Evolutionary conservation across 2,329 filamentous ascomycete genomes (phyloP), one percentile per base, ranked within the genome.

Genomic region (Talaromyces rugulosus): DNA sequence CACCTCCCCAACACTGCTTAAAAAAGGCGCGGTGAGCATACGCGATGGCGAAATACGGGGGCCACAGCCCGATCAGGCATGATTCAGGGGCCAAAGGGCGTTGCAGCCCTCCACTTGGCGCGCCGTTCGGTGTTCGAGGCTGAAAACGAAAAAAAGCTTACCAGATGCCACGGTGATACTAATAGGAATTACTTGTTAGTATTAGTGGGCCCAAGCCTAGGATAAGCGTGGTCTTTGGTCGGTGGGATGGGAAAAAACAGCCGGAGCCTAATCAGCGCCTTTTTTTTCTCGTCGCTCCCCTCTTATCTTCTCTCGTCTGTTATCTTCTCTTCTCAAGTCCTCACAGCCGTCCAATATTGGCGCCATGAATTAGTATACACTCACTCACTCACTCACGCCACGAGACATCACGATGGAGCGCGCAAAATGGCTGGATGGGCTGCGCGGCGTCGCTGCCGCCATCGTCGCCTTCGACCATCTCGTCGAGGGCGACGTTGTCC

Each of bases 401-500:
- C 9, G 42, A 31, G 4, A 31, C 11, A 53, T 28, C 34, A 55
- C 9, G 12, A 61, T 57, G 54, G 44, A 33, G 7, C 59, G 54
- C 16, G 31, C 59, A 4, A 61, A 44, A 31, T 69, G 67, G 65
- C 66, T 74, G 1, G 71, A 74, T 59, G 71, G 72, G 51, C 66
- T 74, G 33, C 65, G 68, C 7, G 72, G 72, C 8, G 65, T 71
- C 31, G 71, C 71, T 36, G 68, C 71, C 0, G 65, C 68, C 44
- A 64, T 70, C 23, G 70, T 68, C 50, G 62, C 66, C 14, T 61
- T 62, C 14, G 65, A 68, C 59, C 71, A 67, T 40, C 68, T 68
- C 58, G 66, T 71, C 23, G 64, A 67, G 60, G 68, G 68, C 62
- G 66, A 69, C 54, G 56, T 72, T 2, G 66, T 66, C 36, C 61